Base-by-base conservation (phyloP, 441 rosid genomes). In the Gossypium lobatum region DNA sequence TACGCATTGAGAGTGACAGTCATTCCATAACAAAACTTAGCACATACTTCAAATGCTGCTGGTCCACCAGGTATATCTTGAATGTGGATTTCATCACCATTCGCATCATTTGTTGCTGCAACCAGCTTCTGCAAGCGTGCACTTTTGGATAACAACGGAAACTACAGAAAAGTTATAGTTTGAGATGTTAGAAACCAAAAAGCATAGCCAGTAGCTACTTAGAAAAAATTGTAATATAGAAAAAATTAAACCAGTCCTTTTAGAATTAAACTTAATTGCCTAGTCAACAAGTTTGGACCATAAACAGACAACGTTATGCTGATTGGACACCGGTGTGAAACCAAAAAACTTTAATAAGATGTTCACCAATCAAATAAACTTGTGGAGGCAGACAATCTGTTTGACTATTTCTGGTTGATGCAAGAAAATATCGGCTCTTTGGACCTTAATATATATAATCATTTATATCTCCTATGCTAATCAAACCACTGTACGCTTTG, bases 21-120 rank as follows among this genome's bases (percentile, higher is more conserved):
- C 89, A 89, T 89, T 1, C 93, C 91, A 37, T 86, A 89, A 70
- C 90, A 89, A 81, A 89, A 89, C 71, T 89, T 89, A 53, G 88
- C 89, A 75, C 93, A 87, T 61, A 85, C 84, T 76, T 89, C 93
- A 69, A 89, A 89, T 6, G 93, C 84, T 34, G 86, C 85, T 55
- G 87, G 88, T 16, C 93, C 93, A 46, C 93, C 93, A 5, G 91
- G 90, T 34, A 87, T 66, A 31, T 86, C 91, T 48, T 78, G 73
- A 61, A 87, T 83, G 61, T 78, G 79, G 75, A 89, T 81, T 78
- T 86, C 91, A 75, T 87, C 91, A 37, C 77, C 72, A 72, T 64
- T 73, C 17, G 86, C 93, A 6, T 85, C 88, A 31, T 73, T 74
- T 20, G 82, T 64, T 55, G 76, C 65, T 0, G 86, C 76, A 16